phyloP scores from a whole-genome alignment of 352 stramenopile genomes.

The Globisporangium camurandrum region DNA sequence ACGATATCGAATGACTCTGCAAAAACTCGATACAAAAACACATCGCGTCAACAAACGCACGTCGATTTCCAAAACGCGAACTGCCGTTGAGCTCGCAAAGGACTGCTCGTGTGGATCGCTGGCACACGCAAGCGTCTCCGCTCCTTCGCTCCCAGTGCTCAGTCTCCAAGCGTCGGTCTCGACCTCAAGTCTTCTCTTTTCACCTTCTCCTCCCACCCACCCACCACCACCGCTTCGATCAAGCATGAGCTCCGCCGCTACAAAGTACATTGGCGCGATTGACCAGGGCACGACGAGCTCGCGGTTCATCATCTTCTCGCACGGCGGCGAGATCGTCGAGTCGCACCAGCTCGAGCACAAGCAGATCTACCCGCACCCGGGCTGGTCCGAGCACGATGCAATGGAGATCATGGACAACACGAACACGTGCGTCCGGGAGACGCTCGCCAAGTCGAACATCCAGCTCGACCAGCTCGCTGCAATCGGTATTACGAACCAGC shows the following conservation, averaged over 20 bases:
- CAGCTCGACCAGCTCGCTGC: constrained; percentile 70
- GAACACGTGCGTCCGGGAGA: constrained; percentile 63
- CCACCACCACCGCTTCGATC: constrained; percentile 14
- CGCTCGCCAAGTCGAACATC: constrained; percentile 66
- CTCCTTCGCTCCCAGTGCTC: constrained; percentile 14
- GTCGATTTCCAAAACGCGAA: neutral
- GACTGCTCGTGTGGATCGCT: neutral
- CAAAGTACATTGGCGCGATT: constrained; percentile 81
- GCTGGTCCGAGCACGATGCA: constrained; percentile 97
- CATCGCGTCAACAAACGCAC: neutral
- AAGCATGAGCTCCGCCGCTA: constrained; percentile 35
- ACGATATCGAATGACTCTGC: too few relatives aligned
- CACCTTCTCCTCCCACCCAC: constrained; percentile 2
- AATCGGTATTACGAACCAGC: constrained; percentile 99
- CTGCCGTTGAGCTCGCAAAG: neutral
- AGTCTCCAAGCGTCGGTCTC: constrained; percentile 28
- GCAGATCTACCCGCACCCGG: constrained; percentile 93
- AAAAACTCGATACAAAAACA: neutral
- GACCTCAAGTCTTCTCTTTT: constrained; percentile 5
- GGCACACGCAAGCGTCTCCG: neutral
- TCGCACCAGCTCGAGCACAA: constrained; percentile 94
- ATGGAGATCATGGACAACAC: constrained; percentile 92
- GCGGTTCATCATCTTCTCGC: constrained; percentile 94
- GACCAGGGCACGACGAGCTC: constrained; percentile 97
- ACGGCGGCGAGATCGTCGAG: constrained; percentile 82